A percentile compares a stretch with the other conserved stretches of the same genome.
Evolutionary conservation across 1,284 basidiomycete species (phyloP).

Genomic region (Testicularia cyperi): DNA sequence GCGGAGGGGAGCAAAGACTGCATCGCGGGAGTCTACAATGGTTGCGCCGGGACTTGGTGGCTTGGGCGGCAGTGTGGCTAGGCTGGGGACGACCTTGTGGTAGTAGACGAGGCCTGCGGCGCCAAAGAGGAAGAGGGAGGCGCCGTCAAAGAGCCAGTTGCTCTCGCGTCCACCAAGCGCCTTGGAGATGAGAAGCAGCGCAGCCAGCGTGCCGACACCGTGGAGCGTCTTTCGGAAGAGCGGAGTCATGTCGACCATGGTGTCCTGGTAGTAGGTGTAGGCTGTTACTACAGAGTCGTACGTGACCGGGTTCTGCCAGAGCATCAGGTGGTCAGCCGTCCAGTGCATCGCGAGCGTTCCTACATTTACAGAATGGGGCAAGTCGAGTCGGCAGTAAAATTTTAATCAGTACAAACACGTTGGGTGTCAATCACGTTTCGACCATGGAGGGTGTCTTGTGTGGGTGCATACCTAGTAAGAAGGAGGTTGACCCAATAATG

Average conservation of each 20-base stretch:
- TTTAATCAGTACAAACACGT: too few relatives aligned
- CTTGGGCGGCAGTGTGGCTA: constrained; percentile 25
- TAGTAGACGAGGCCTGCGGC: constrained; percentile 50
- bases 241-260: constrained; percentile 42
- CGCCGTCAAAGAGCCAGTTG: constrained; percentile 60
- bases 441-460: too few relatives aligned
- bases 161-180: constrained; percentile 51
- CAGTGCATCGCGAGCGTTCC: constrained; percentile 58
- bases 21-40: constrained; percentile 24
- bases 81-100: constrained; percentile 50
- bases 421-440: too few relatives aligned
- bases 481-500: constrained; percentile 47
- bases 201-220: constrained; percentile 32
- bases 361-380: too few relatives aligned
- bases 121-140: constrained; percentile 57
- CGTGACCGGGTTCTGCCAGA: constrained; percentile 55
- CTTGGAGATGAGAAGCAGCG: constrained; percentile 40
- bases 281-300: constrained; percentile 45
- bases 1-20: constrained; percentile 42
- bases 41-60: constrained; percentile 25
- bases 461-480: constrained; percentile 46
- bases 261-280: constrained; percentile 53
- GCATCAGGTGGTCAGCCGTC: constrained; percentile 57
- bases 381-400: too few relatives aligned
- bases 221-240: constrained; percentile 36